Conservation (phyloP, 208 protist genomes). For the Trypanosoma cruzi region DNA sequence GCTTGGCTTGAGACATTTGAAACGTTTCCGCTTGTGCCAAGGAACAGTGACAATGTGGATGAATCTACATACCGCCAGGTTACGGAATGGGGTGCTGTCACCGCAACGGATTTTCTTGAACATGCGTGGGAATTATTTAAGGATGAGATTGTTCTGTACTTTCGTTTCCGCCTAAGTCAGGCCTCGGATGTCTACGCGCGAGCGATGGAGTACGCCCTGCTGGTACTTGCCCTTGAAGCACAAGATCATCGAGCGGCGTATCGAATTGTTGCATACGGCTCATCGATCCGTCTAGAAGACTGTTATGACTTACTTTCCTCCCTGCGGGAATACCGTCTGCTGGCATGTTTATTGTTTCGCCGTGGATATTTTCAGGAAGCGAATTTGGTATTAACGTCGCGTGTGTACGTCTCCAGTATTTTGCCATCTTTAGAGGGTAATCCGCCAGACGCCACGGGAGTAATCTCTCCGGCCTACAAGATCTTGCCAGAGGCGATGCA, state of each 20-base stretch:
- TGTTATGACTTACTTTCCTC: slow-evolving; percentile 60
- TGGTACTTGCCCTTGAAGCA: slow-evolving; percentile 69
- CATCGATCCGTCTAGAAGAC: slow-evolving; percentile 50
- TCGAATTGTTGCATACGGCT: slow-evolving; percentile 34
- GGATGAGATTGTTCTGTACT: slow-evolving; percentile 44
- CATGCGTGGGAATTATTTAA: slow-evolving; percentile 52
- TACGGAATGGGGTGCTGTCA: slow-evolving; percentile 34
- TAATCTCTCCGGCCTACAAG: slow-evolving; percentile 13
- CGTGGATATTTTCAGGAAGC: slow-evolving; percentile 36
- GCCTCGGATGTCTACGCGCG: slow-evolving; percentile 29
- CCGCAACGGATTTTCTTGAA: slow-evolving; percentile 38
- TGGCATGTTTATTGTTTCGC: slow-evolving; percentile 69
- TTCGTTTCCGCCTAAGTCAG: slow-evolving; percentile 35
- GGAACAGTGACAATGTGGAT: background rate
- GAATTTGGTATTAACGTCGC: slow-evolving; percentile 22
- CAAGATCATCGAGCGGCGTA: slow-evolving; percentile 63
- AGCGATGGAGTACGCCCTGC: slow-evolving; percentile 63
- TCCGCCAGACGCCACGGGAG: background rate
- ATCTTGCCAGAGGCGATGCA: slow-evolving; percentile 20
- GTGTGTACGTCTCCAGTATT: slow-evolving; percentile 38
- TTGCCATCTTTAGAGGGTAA: slow-evolving; percentile 2
- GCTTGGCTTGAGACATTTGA: slow-evolving; percentile 55
- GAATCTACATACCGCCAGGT: slow-evolving; percentile 35
- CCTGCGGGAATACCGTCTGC: slow-evolving; percentile 61
- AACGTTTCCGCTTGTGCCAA: slow-evolving; percentile 41